Evolutionary conservation across 805 yeast species (phyloP).

Genomic region (Cyberlindnera galapagoensis): DNA sequence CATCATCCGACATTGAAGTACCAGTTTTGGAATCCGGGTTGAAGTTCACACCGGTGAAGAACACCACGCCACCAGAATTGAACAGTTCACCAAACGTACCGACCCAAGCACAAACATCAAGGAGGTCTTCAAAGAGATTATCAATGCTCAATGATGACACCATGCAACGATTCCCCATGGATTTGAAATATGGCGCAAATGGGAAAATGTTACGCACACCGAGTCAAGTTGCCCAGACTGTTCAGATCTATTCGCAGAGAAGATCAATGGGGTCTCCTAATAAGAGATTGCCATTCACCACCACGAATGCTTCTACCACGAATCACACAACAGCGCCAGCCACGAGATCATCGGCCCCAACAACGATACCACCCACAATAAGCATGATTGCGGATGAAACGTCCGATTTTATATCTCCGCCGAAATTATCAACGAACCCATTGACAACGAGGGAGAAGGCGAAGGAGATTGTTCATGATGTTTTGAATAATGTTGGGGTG

Average conservation of each 20-base stretch:
- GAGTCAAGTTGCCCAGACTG: slow-evolving; percentile 14
- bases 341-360: slow-evolving; percentile 19
- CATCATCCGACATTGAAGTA: slow-evolving; percentile 24
- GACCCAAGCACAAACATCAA: too few relatives aligned
- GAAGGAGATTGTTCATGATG: slow-evolving; percentile 19
- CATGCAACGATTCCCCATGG: slow-evolving; percentile 38
- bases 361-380: slow-evolving; percentile 22
- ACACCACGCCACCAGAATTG: slow-evolving; percentile 9
- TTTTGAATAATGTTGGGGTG: slow-evolving; percentile 21
- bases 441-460: slow-evolving; percentile 21
- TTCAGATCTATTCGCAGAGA: slow-evolving; percentile 14
- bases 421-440: too few relatives aligned
- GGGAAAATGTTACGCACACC: slow-evolving; percentile 28
- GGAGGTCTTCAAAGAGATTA: neutral
- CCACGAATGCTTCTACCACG: neutral
- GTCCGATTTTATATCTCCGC: too few relatives aligned
- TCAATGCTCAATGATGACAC: slow-evolving; percentile 9
- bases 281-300: slow-evolving; percentile 2
- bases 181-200: slow-evolving; percentile 39
- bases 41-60: slow-evolving; percentile 19
- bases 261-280: too few relatives aligned
- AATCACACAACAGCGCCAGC: neutral
- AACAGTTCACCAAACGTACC: slow-evolving; percentile 4
- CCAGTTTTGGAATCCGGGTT: slow-evolving; percentile 23
- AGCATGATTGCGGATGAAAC: too few relatives aligned